Base-by-base conservation (phyloP, 306 rosid genomes). In the Carpinus viminea region DNA sequence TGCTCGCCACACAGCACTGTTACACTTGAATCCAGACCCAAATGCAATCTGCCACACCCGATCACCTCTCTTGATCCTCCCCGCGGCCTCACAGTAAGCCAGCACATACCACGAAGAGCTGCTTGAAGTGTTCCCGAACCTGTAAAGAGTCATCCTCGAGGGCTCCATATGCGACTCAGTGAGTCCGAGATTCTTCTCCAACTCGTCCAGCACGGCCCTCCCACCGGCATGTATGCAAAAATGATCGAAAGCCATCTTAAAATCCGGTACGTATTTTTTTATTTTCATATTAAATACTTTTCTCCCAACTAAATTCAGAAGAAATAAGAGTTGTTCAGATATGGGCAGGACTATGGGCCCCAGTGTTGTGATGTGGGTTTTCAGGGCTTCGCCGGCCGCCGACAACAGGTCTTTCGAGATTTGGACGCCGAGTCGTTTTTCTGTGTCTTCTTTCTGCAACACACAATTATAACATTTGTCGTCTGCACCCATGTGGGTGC, bases 91-190 rank as follows among this genome's bases (percentile, higher is more conserved):
- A 18, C 28, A 9, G 24, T 68, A 68, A 18, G 72, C 72, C 26
- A 68, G 24, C 8, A 38, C 72, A 68, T 68, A 68, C 51, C 51
- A 68, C 21, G 18, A 8, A 43, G 72, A 68, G 41, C 72, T 68
- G 10, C 72, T 68, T 41, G 72, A 68, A 41, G 72, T 68, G 72
- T 68, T 68, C 13, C 72, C 72, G 18, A 68, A 68, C 72, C 72
- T 68, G 41, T 41, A 41, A 41, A 68, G 72, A 18, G 72, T 68
- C 72, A 68, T 68, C 24, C 72, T 68, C 12, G 72, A 68, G 8
- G 72, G 72, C 8, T 68, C 72, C 72, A 68, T 41, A 68, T 41
- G 28, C 72, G 50, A 41, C 28, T 41, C 18, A 20, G 5, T 38
- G 26, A 68, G 72, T 12, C 12, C 24, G 17, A 68, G 72, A 11